These are phyloP conservation scores for Komagataella kurtzmanii DNA, from an alignment of 805 yeast species.

Conservation along the genomic window DNA sequence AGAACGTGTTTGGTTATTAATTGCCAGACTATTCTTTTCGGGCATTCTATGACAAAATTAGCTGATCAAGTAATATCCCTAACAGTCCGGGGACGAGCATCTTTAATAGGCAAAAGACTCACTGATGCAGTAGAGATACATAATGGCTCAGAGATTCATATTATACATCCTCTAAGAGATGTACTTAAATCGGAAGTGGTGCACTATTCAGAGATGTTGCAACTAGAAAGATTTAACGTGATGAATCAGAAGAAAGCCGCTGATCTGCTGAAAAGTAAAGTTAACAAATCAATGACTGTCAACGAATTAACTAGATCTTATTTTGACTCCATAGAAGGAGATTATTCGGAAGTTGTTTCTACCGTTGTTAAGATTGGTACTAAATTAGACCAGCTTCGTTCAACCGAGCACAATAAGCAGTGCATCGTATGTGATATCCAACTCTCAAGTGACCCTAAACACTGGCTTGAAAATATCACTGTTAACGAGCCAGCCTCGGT, in stretches of 20 bases:
- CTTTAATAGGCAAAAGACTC: conserved; percentile 38
- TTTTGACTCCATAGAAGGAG: conserved; percentile 57
- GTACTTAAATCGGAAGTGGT: conserved; percentile 55
- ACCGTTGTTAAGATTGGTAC: conserved; percentile 87
- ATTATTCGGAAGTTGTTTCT: conserved; percentile 80
- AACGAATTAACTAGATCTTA: conserved; percentile 68
- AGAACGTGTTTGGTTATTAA: conserved; percentile 28
- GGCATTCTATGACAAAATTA: conserved; percentile 70
- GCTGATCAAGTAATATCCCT: conserved; percentile 72
- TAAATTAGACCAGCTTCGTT: conserved; percentile 43
- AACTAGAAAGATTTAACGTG: conserved; percentile 13
- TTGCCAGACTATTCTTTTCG: conserved; percentile 51
- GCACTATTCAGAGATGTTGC: conserved; percentile 33
- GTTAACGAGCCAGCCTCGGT: conserved; percentile 41
- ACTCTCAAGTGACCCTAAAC: conserved; percentile 42
- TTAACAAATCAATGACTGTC: conserved; percentile 65
- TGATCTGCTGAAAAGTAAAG: conserved; percentile 18
- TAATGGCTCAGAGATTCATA: conserved; percentile 21
- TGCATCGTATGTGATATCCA: conserved; percentile 48
- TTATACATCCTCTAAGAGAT: conserved; percentile 65
- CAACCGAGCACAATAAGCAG: conserved; percentile 4
- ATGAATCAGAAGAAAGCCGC: neutral
- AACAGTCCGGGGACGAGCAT: conserved; percentile 81
- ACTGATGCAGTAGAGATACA: conserved; percentile 26
- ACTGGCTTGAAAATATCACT: conserved; percentile 61